Conservation (phyloP, 345 rosid genomes). For the Salix exigua region DNA sequence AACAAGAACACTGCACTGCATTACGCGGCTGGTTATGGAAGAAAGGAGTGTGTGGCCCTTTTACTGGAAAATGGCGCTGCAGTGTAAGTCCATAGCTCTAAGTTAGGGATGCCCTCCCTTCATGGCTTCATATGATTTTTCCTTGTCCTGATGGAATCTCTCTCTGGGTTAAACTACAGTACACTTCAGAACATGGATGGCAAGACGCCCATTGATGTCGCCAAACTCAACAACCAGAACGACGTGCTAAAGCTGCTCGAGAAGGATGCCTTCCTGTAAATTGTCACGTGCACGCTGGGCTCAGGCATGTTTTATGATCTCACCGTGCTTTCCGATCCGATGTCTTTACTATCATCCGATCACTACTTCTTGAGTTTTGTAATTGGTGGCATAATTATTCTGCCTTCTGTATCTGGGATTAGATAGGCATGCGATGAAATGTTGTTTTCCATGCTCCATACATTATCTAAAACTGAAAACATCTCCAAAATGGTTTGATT, state of each 20-base stretch:
- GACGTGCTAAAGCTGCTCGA: slow-evolving; percentile 89
- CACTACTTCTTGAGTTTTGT: background rate
- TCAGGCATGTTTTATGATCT: background rate
- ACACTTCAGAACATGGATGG: slow-evolving; percentile 95
- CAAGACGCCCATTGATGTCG: slow-evolving; percentile 94
- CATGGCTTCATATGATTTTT: background rate
- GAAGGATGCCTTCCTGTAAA: slow-evolving; percentile 88
- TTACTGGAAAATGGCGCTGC: slow-evolving; percentile 90
- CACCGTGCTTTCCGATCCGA: background rate
- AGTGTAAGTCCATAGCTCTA: slow-evolving; percentile 56
- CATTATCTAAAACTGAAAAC: too few relatives aligned
- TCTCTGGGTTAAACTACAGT: slow-evolving; percentile 31
- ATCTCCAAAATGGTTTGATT: too few relatives aligned
- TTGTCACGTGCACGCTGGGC: background rate
- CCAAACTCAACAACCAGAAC: slow-evolving; percentile 86
- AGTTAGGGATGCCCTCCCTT: background rate
- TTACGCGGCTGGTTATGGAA: slow-evolving; percentile 96
- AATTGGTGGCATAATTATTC: background rate
- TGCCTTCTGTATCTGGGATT: background rate
- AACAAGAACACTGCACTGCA: slow-evolving; percentile 97
- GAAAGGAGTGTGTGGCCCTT: slow-evolving; percentile 91
- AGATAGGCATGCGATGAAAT: slow-evolving; percentile 2
- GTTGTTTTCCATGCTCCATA: background rate
- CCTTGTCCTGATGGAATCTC: background rate
- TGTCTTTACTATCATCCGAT: background rate